Percentiles rank a stretch among this genome's conserved stretches.
phyloP scores from a whole-genome alignment of 257 asterid genomes.

The Cruciata laevipes region DNA sequence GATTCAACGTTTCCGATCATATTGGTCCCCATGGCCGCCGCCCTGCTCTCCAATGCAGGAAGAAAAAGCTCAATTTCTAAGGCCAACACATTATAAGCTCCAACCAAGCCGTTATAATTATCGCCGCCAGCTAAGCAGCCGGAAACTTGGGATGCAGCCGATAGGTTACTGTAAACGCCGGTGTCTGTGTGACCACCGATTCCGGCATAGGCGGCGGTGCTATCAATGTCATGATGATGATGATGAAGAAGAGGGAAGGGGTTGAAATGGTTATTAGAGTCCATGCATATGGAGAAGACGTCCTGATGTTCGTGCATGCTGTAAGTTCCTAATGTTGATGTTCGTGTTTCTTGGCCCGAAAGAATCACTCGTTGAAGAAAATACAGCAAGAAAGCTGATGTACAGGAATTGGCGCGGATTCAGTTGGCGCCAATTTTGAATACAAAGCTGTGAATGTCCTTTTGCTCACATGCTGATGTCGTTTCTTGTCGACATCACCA shows the following conservation, averaged over 20 bases:
- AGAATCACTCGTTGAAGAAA: slow-evolving; percentile 39
- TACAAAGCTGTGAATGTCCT: no score
- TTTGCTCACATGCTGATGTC: no score
- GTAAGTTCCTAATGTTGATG: slow-evolving; percentile 10
- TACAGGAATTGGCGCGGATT: no score
- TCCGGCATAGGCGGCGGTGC: slow-evolving; percentile 23
- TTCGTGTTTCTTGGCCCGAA: slow-evolving; percentile 25
- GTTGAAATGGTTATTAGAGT: slow-evolving; percentile 30
- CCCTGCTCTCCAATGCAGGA: slow-evolving; percentile 46
- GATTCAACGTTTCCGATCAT: slow-evolving; percentile 28
- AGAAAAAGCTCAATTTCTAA: slow-evolving; percentile 57
- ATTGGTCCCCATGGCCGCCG: slow-evolving; percentile 11
- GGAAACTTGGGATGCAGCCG: slow-evolving; percentile 20
- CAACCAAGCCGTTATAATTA: slow-evolving; percentile 38
- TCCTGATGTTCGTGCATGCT: slow-evolving; percentile 65
- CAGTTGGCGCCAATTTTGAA: no score
- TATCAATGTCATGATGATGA: background rate
- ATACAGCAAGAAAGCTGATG: no score
- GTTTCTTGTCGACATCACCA: no score
- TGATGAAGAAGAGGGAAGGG: slow-evolving; percentile 32
- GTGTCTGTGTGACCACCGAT: slow-evolving; percentile 2
- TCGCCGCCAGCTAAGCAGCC: no score
- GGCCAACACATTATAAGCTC: slow-evolving; percentile 37
- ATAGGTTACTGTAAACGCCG: slow-evolving; percentile 22
- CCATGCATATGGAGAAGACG: slow-evolving; percentile 35